Percentiles rank a stretch among this genome's conserved stretches.
Evolutionary conservation across 2,329 filamentous ascomycete species (phyloP).

Genomic region (Nannizzia gypsea): DNA sequence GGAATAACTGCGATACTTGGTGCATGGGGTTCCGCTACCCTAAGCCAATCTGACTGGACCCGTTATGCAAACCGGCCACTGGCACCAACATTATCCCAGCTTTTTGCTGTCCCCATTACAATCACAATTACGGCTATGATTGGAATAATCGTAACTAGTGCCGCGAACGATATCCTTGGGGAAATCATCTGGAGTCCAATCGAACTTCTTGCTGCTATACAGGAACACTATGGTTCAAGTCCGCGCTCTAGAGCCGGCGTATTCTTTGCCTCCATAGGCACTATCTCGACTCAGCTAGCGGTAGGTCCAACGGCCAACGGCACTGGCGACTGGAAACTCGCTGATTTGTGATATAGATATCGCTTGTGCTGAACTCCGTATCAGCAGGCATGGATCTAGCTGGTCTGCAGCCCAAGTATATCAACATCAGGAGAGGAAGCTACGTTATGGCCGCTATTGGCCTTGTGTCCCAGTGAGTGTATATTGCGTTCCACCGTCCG

Average conservation of each 20-base stretch:
- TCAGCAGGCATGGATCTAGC: slow-evolving; percentile 45
- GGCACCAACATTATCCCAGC: slow-evolving; percentile 19
- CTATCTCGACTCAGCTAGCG: slow-evolving; percentile 31
- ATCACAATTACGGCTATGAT: slow-evolving; percentile 28
- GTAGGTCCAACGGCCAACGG: background rate
- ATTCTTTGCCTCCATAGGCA: slow-evolving; percentile 37
- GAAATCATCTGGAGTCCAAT: slow-evolving; percentile 32
- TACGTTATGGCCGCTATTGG: slow-evolving; percentile 27
- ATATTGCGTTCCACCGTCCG: slow-evolving; percentile 4
- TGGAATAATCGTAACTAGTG: slow-evolving; percentile 30
- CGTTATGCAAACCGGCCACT: slow-evolving; percentile 28
- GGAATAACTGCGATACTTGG: slow-evolving; percentile 36
- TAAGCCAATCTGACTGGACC: slow-evolving; percentile 39
- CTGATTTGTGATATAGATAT: background rate
- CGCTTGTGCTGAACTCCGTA: slow-evolving; percentile 37
- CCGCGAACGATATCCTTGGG: slow-evolving; percentile 20
- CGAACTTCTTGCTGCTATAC: slow-evolving; percentile 26
- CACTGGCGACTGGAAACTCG: background rate
- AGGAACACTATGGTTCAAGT: slow-evolving; percentile 21
- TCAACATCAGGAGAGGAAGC: slow-evolving; percentile 46
- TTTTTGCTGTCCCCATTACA: slow-evolving; percentile 25
- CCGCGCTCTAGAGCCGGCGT: slow-evolving; percentile 30
- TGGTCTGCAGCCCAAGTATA: slow-evolving; percentile 41
- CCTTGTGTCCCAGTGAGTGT: slow-evolving; percentile 8
- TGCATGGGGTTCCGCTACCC: slow-evolving; percentile 31